Percentiles rank a stretch among this genome's conserved stretches.
Conservation (phyloP, 768 basidiomycete genomes). For the Boletellus sp. region DNA sequence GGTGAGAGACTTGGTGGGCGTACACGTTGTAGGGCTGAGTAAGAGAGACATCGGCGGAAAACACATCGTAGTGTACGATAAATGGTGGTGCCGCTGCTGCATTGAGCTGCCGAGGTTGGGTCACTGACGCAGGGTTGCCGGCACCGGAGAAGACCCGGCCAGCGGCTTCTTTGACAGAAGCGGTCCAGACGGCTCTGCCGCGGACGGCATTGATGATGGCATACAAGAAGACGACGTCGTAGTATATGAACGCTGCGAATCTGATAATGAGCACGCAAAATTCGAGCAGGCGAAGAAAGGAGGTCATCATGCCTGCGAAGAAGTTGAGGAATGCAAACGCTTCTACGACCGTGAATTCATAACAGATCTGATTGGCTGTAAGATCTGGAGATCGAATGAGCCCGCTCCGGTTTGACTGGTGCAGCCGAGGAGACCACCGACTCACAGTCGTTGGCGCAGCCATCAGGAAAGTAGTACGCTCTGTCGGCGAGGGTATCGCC, state of each 20-base stretch:
- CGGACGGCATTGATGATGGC: conserved; percentile 21
- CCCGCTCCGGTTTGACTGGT: background rate
- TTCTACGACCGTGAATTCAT: conserved; percentile 19
- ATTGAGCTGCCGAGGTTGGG: conserved; percentile 7
- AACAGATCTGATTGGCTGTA: conserved; percentile 9
- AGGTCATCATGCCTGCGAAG: conserved; percentile 19
- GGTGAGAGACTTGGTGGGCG: conserved; percentile 6
- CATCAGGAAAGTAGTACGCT: conserved; percentile 12
- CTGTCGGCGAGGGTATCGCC: conserved; percentile 9
- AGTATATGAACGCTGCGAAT: conserved; percentile 24
- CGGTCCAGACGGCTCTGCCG: conserved; percentile 23
- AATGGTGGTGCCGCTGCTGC: conserved; percentile 2
- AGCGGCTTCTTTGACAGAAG: conserved; percentile 21
- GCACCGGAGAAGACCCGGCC: background rate
- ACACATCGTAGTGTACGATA: conserved; percentile 3
- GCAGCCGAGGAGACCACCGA: background rate
- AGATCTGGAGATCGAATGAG: conserved; percentile 8
- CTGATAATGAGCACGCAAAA: background rate
- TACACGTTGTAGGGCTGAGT: conserved; percentile 9
- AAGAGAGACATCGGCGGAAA: background rate
- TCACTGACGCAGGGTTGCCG: conserved; percentile 1
- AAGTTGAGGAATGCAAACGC: conserved; percentile 22
- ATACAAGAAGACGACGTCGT: conserved; percentile 18
- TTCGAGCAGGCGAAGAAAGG: background rate
- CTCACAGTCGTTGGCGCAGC: conserved; percentile 15